Conservation (phyloP, 2,329 filamentous ascomycete genomes). For the Fusarium oxysporum region DNA sequence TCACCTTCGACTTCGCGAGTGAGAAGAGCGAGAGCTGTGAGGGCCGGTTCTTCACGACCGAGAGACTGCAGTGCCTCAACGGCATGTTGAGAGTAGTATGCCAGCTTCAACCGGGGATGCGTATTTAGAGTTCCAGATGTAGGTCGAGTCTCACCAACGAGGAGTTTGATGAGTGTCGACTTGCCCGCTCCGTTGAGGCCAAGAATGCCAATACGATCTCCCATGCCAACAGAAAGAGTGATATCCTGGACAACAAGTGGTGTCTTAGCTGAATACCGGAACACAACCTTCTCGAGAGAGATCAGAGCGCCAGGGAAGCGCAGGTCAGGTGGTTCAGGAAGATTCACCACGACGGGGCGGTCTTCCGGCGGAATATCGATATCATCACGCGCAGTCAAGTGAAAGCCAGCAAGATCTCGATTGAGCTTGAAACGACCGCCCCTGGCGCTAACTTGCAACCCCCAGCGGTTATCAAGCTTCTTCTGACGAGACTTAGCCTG, state of each 20-base stretch:
- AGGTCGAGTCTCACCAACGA: slow-evolving; percentile 70
- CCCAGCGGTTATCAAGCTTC: slow-evolving; percentile 85
- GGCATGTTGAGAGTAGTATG: slow-evolving; percentile 84
- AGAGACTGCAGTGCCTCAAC: slow-evolving; percentile 74
- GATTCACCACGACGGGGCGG: slow-evolving; percentile 65
- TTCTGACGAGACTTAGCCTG: slow-evolving; percentile 87
- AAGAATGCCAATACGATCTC: slow-evolving; percentile 79
- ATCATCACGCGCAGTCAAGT: slow-evolving; percentile 68
- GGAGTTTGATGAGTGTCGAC: slow-evolving; percentile 78
- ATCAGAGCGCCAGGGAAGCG: slow-evolving; percentile 81
- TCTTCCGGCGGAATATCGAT: slow-evolving; percentile 78
- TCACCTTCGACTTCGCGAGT: slow-evolving; percentile 62
- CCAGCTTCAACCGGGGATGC: slow-evolving; percentile 77
- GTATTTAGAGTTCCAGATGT: slow-evolving; percentile 70
- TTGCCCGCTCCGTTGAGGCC: slow-evolving; percentile 87
- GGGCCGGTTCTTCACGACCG: slow-evolving; percentile 58
- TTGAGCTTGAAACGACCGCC: slow-evolving; percentile 86
- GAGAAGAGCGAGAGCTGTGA: slow-evolving; percentile 76
- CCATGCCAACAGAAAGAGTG: slow-evolving; percentile 75
- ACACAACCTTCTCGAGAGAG: slow-evolving; percentile 76
- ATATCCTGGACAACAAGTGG: slow-evolving; percentile 68
- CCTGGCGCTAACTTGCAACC: slow-evolving; percentile 76
- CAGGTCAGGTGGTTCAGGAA: slow-evolving; percentile 75
- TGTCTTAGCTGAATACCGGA: slow-evolving; percentile 65
- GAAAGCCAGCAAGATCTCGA: slow-evolving; percentile 74